Conservation (phyloP, 345 rosid species). For the Eucalyptus cloeziana region DNA sequence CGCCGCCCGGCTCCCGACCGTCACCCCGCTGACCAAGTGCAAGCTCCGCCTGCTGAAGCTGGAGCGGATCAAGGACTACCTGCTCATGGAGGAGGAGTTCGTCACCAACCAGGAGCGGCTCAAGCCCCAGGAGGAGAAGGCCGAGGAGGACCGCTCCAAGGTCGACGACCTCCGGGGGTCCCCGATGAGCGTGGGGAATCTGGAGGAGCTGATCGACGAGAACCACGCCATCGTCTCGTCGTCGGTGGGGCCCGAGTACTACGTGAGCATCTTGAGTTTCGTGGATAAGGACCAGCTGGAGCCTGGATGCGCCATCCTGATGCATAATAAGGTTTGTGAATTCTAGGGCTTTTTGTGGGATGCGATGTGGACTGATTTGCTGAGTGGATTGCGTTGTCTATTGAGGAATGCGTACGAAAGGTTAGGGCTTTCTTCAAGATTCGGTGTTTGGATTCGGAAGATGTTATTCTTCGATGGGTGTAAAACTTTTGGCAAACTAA, state of each 20-base stretch:
- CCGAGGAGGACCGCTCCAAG: conserved; percentile 87
- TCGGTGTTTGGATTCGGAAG: not conserved
- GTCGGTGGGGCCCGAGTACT: conserved; percentile 92
- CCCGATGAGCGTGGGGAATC: conserved; percentile 92
- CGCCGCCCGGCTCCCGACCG: conserved; percentile 81
- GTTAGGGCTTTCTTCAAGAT: not conserved
- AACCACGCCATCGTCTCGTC: conserved; percentile 92
- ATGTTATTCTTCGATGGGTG: not conserved
- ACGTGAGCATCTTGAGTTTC: conserved; percentile 80
- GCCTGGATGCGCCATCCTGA: conserved; percentile 94
- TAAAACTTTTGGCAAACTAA: not conserved
- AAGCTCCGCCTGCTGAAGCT: conserved; percentile 72
- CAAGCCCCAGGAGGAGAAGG: conserved; percentile 96
- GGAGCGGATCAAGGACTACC: conserved; percentile 84
- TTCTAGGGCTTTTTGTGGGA: not conserved
- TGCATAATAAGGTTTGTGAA: conserved; percentile 72
- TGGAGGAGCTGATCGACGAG: conserved; percentile 96
- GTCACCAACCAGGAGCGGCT: conserved; percentile 84
- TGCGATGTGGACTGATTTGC: not conserved
- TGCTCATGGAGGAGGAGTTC: conserved; percentile 94
- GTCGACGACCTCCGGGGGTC: conserved; percentile 90
- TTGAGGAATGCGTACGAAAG: not conserved
- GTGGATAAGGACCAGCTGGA: conserved; percentile 99
- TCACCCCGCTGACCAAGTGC: conserved; percentile 75
- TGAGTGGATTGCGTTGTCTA: not conserved